phyloP scores from a whole-genome alignment of 176 grass and related monocot species.

The Hordeum vulgare region DNA sequence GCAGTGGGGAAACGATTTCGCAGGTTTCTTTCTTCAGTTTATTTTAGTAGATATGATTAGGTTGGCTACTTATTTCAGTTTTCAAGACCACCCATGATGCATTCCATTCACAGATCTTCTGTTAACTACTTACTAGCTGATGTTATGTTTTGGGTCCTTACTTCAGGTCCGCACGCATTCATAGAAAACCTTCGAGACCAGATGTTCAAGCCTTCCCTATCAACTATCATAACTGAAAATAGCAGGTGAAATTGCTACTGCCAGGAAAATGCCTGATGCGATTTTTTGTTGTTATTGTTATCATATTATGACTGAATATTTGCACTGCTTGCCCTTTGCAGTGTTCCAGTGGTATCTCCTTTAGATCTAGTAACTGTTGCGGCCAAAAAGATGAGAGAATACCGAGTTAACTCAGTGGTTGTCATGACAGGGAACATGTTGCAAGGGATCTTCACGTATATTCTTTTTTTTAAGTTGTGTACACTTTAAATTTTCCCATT shows the following conservation, averaged over 20 bases:
- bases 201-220: constrained; percentile 86
- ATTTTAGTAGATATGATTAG: background rate
- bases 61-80: background rate
- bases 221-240: constrained; percentile 76
- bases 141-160: background rate
- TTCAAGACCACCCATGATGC: background rate
- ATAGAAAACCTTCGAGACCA: constrained; percentile 77
- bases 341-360: constrained; percentile 57
- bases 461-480: background rate
- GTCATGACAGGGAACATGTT: constrained; percentile 53
- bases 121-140: background rate
- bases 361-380: constrained; percentile 54
- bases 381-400: constrained; percentile 69
- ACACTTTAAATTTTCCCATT: background rate
- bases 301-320: background rate
- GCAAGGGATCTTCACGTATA: constrained; percentile 73
- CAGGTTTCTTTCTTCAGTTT: constrained; percentile 31
- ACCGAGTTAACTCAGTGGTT: constrained; percentile 61
- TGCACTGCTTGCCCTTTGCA: background rate
- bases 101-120: background rate
- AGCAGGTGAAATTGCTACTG: constrained; percentile 31
- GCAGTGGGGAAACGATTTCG: constrained; percentile 48
- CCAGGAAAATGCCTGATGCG: background rate
- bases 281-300: no score
- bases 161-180: constrained; percentile 55